Evolutionary conservation across 805 yeast species (phyloP).

Genomic region (Nakazawaea peltata): DNA sequence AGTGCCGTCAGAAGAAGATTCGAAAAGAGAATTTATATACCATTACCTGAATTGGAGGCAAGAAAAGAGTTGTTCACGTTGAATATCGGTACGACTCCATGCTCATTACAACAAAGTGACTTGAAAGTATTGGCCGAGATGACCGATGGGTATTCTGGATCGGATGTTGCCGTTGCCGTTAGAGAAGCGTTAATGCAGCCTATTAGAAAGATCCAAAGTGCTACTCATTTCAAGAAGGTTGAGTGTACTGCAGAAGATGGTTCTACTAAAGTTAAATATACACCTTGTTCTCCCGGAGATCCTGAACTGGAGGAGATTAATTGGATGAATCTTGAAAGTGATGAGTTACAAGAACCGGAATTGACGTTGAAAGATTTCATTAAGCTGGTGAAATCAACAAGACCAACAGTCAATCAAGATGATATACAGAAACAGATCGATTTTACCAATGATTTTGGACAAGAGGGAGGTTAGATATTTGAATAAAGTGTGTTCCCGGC

Average conservation of each 20-base stretch:
- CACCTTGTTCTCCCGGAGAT: constrained; percentile 99
- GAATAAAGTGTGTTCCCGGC: too few species aligned
- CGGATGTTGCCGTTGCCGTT: constrained; percentile 93
- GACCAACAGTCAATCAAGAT: constrained; percentile 88
- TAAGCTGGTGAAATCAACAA: constrained; percentile 81
- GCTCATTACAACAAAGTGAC: constrained; percentile 66
- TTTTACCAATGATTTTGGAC: constrained; percentile 93
- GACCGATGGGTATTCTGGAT: constrained; percentile 98
- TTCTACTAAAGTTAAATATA: constrained; percentile 37
- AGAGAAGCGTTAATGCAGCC: constrained; percentile 98
- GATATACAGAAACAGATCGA: constrained; percentile 79
- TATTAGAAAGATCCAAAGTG: constrained; percentile 87
- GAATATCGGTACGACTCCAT: constrained; percentile 86
- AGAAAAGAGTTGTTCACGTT: constrained; percentile 90
- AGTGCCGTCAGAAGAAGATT: constrained; percentile 96
- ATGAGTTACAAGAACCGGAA: constrained; percentile 85
- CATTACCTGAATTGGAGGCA: constrained; percentile 91
- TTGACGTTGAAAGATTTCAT: constrained; percentile 87
- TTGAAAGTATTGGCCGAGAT: constrained; percentile 74
- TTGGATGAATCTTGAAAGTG: constrained; percentile 89
- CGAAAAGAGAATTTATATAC: constrained; percentile 89
- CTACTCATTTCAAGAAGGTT: constrained; percentile 83
- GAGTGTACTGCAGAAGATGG: constrained; percentile 30
- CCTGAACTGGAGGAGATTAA: constrained; percentile 75
- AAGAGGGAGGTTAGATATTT: constrained; percentile 70